Evolutionary conservation across 306 rosid species (phyloP), one percentile per base, ranked within the genome.

Genomic region (Sophora flavescens): DNA sequence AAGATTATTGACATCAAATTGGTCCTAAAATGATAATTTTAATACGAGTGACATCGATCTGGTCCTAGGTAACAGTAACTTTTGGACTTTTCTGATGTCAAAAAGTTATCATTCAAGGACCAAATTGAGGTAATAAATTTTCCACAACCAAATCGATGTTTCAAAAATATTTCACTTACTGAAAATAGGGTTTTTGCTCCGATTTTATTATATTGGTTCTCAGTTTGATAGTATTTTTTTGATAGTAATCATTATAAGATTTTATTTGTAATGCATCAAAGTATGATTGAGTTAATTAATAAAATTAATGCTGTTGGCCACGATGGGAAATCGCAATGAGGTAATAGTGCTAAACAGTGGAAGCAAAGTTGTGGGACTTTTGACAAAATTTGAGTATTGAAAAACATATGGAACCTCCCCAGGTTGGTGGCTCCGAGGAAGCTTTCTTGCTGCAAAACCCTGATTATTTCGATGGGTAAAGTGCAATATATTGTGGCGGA

Each of bases 381-480:
- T 76, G 15, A 58, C 14, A 56, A 30, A 77, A 10, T 6, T 56
- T 62, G 32, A 45, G 56, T 62, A 72, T 47, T 81, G 80, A 77
- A 65, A 15, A 69, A 57, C 58, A 75, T 59, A 81, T 76, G 70
- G 26, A 79, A 67, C 82, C 68, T 68, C 35, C 79, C n/a, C 84
- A 94, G 97, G 96, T 92, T 78, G 97, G 97, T 88, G 98, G 97
- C 64, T 82, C 89, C 1, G 93, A 92, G 86, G 96, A 92, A 78
- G 96, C 90, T 89, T 81, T 78, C 50, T 80, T 35, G 84, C 93
- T 33, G 93, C 98, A 80, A 81, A 90, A 62, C 72, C 97, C 28
- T 28, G 90, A 47, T 88, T 95, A 60, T 78, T 69, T 84, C 96
- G 7, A 95, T 92, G 97, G 98, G 98, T 26, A 87, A 89, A 88